Evolutionary conservation across 2,329 filamentous ascomycete genomes (phyloP), one percentile per base, ranked within the genome.

Genomic region (Truncatella angustata): DNA sequence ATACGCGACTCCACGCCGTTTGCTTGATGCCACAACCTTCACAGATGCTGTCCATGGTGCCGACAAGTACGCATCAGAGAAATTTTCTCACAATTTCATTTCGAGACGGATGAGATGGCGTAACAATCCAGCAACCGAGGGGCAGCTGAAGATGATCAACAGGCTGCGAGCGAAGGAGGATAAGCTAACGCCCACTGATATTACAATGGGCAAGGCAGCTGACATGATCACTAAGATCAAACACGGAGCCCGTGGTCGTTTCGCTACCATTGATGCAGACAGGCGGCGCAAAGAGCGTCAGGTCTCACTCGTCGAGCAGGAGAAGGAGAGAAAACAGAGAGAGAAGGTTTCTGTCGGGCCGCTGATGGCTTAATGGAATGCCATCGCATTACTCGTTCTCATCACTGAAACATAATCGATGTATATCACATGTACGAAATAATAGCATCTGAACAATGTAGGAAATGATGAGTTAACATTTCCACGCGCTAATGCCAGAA

Each of bases 201-300:
- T 96, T 53, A 91, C 81, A 12, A 94, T 92, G 64, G 93, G 93
- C 6, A 84, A 84, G 65, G 92, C 91, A 4, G 80, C 80, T 4
- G 92, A 97, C 66, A 92, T 96, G 87, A 96, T 97, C 58, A 95
- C 90, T 6, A 95, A 96, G 69, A 66, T 96, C 55, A 93, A 87
- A 67, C 88, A 94, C 65, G 93, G 93, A 1, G 90, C 89, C 1
- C 82, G 75, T 68, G 88, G 71, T 56, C 82, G 72, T 72, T 91
- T 80, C 65, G 73, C 76, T 23, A 75, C 63, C 30, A 70, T 81
- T 52, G 76, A 79, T 62, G 73, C 71, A 0, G 72, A 77, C 50
- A 84, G 79, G 65, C 79, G 75, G 39, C 78, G 77, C 48, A 71
- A 66, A 32, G 69, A 73, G 46, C 76, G 63, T 54, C 64, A 72